Evolutionary conservation across 257 asterid genomes (phyloP).

Genomic region (Fraxinus pennsylvanica): DNA sequence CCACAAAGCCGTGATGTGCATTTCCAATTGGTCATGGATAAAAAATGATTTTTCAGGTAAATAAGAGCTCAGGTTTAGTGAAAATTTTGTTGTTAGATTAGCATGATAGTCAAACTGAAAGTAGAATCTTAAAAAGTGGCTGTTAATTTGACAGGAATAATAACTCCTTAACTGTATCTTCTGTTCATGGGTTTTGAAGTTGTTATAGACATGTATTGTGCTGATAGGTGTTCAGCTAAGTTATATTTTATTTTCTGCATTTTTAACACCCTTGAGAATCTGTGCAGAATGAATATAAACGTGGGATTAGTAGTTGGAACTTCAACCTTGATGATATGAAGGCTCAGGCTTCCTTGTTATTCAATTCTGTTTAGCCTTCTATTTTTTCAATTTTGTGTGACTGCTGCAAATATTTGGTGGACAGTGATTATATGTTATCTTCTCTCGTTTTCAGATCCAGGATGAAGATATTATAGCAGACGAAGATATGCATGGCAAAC

Average conservation of each 20-base stretch:
- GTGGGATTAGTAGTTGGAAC: constrained; percentile 82
- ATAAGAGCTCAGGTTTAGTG: constrained; percentile 12
- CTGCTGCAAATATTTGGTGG: background rate
- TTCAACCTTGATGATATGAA: constrained; percentile 79
- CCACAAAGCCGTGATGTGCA: background rate
- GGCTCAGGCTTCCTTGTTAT: constrained; percentile 86
- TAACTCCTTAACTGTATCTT: background rate
- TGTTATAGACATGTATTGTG: too few relatives aligned
- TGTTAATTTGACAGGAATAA: background rate
- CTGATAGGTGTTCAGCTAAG: background rate
- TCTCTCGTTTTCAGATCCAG: constrained; percentile 51
- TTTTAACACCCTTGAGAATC: constrained; percentile 22
- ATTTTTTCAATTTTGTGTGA: constrained; percentile 4
- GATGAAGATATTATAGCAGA: constrained; percentile 72
- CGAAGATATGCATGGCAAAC: constrained; percentile 53
- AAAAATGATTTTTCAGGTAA: background rate
- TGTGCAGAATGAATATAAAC: constrained; percentile 72
- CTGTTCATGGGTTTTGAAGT: background rate
- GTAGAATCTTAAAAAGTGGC: background rate
- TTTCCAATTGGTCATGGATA: constrained; percentile 5
- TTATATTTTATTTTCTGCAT: constrained; percentile 21
- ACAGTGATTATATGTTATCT: constrained; percentile 18
- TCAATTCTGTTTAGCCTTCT: constrained; percentile 20
- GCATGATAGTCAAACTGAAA: constrained; percentile 2
- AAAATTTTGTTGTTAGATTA: background rate